Conservation (phyloP, 768 basidiomycete species). For the Boletales sp. region DNA sequence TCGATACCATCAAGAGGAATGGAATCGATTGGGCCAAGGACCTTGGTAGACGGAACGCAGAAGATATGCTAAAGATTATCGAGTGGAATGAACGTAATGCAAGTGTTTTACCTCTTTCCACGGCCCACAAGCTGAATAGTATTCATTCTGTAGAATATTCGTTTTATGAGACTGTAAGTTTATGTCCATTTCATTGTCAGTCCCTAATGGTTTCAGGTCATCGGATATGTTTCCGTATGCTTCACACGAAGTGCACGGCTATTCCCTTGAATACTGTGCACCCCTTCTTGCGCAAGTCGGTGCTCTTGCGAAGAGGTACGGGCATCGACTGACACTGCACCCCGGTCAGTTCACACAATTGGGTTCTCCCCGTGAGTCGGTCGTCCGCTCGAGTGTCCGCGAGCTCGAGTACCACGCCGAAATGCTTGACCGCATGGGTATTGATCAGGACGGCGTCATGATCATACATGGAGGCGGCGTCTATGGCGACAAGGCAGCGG, state of each 20-base stretch:
- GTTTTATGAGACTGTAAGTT: slow-evolving; percentile 68
- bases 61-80: slow-evolving; percentile 70
- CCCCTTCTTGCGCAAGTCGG: slow-evolving; percentile 54
- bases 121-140: neutral
- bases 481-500: slow-evolving; percentile 73
- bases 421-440: slow-evolving; percentile 81
- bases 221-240: slow-evolving; percentile 95
- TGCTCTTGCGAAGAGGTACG: slow-evolving; percentile 60
- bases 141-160: slow-evolving; percentile 48
- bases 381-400: slow-evolving; percentile 70
- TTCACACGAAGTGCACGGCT: slow-evolving; percentile 76
- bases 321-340: slow-evolving; percentile 81
- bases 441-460: slow-evolving; percentile 83
- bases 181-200: neutral
- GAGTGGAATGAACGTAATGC: slow-evolving; percentile 91
- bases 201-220: slow-evolving; percentile 37
- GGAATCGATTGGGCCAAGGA: slow-evolving; percentile 82
- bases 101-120: slow-evolving; percentile 11
- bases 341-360: slow-evolving; percentile 86
- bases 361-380: slow-evolving; percentile 72
- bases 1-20: slow-evolving; percentile 75
- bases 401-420: slow-evolving; percentile 87
- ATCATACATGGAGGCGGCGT: slow-evolving; percentile 85
- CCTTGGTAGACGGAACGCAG: slow-evolving; percentile 68
- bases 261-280: slow-evolving; percentile 73